phyloP scores from a whole-genome alignment of 345 rosid species.

The Zanthoxylum bungeanum region DNA sequence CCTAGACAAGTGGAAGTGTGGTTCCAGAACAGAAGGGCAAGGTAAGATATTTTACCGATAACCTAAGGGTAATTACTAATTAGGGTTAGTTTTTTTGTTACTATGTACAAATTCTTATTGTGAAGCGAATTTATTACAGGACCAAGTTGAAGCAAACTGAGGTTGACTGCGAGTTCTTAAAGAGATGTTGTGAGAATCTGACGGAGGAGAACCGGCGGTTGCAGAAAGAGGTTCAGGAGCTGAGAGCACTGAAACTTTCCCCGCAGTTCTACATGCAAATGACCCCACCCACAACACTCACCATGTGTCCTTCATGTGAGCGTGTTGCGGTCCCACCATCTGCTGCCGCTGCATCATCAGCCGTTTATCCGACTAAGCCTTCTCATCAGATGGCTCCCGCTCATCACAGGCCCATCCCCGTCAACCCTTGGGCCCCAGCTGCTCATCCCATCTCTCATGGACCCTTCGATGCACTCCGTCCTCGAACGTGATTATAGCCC shows the following conservation, averaged over 20 bases:
- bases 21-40: conserved; percentile 99
- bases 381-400: conserved; percentile 19
- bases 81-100: neutral
- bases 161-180: conserved; percentile 93
- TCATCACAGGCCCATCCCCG: conserved; percentile 38
- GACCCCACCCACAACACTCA: conserved; percentile 97
- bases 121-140: conserved; percentile 34
- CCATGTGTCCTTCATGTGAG: conserved; percentile 99
- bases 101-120: too few species aligned
- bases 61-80: conserved; percentile 15
- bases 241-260: conserved; percentile 91
- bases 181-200: conserved; percentile 94
- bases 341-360: conserved; percentile 23
- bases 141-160: conserved; percentile 98
- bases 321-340: conserved; percentile 72
- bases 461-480: conserved; percentile 51
- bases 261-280: conserved; percentile 98
- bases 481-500: conserved; percentile 31
- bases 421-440: conserved; percentile 51
- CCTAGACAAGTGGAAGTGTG: conserved; percentile 97
- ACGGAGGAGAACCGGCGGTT: conserved; percentile 95
- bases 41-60: conserved; percentile 36
- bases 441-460: conserved; percentile 34
- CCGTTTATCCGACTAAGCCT: conserved; percentile 32
- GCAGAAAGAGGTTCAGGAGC: conserved; percentile 92